Evolutionary conservation across 495 filamentous ascomycete genomes (phyloP).

Genomic region (Xylaria bambusicola): DNA sequence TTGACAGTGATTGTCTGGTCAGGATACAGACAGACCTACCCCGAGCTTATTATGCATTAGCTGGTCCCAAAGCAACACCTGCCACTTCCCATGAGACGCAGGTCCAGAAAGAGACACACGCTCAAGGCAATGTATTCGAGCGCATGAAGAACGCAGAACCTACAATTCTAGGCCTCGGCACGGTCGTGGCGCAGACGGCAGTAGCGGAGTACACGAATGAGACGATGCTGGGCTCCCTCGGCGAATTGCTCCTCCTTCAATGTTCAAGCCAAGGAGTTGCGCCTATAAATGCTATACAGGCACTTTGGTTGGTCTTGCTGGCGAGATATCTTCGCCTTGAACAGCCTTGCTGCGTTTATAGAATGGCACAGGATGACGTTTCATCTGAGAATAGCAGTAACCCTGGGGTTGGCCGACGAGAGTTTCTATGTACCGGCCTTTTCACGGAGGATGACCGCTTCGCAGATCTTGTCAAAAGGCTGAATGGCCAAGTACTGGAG

Average conservation of each 20-base stretch:
- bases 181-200: neutral
- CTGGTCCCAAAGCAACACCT: neutral
- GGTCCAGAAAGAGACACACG: neutral
- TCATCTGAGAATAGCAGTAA: neutral
- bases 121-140: neutral
- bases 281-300: neutral
- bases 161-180: constrained; percentile 2
- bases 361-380: neutral
- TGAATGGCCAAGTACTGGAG: neutral
- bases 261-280: neutral
- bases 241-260: neutral
- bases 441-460: neutral
- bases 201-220: neutral
- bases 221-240: neutral
- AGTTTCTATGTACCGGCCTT: neutral
- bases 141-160: constrained; percentile 4
- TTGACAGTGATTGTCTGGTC: neutral
- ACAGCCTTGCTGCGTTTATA: constrained; percentile 10
- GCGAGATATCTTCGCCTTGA: constrained; percentile 5
- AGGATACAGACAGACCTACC: neutral
- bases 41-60: neutral
- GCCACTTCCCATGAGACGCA: neutral
- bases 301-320: constrained; percentile 1
- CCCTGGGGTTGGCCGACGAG: neutral
- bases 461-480: neutral